Conservation (phyloP, 495 filamentous ascomycete species). For the Daldinia grandis region DNA sequence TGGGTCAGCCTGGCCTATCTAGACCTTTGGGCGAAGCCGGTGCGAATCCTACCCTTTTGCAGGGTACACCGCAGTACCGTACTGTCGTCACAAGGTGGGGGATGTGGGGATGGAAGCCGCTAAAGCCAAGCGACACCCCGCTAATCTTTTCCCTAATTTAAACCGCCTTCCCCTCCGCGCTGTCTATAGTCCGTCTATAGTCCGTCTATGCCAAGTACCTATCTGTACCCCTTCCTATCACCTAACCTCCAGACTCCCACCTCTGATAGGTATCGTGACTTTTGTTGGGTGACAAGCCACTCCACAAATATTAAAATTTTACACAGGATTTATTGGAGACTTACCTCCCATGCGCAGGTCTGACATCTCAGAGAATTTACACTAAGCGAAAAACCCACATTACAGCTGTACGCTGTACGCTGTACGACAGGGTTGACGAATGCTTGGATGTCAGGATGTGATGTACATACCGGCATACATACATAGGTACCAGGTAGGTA, state of each 20-base stretch:
- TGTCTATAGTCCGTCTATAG: slow-evolving; percentile 10
- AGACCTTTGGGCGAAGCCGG: slow-evolving; percentile 21
- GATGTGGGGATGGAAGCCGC: slow-evolving; percentile 19
- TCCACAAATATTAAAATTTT: slow-evolving; percentile 32
- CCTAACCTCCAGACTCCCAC: slow-evolving; percentile 17
- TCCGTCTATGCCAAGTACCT: slow-evolving; percentile 7
- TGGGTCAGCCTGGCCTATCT: slow-evolving; percentile 24
- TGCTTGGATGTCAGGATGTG: slow-evolving; percentile 16
- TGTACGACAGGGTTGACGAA: slow-evolving; percentile 34
- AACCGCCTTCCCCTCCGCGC: slow-evolving; percentile 22
- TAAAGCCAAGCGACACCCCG: slow-evolving; percentile 30
- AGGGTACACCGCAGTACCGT: slow-evolving; percentile 39
- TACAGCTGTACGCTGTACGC: slow-evolving; percentile 40
- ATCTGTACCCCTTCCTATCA: slow-evolving; percentile 7
- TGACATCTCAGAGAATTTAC: slow-evolving; percentile 1
- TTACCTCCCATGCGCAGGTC: not conserved
- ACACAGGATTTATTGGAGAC: slow-evolving; percentile 15
- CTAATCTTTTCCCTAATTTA: slow-evolving; percentile 35
- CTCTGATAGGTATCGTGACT: slow-evolving; percentile 37
- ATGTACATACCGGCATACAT: slow-evolving; percentile 20
- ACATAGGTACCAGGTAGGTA: no score
- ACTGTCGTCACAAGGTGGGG: slow-evolving; percentile 41
- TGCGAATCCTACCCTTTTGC: slow-evolving; percentile 40
- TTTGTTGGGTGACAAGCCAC: slow-evolving; percentile 36
- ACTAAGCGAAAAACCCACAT: slow-evolving; percentile 33